phyloP scores from a whole-genome alignment of 768 basidiomycete genomes.

The Auricularia heimuer region DNA sequence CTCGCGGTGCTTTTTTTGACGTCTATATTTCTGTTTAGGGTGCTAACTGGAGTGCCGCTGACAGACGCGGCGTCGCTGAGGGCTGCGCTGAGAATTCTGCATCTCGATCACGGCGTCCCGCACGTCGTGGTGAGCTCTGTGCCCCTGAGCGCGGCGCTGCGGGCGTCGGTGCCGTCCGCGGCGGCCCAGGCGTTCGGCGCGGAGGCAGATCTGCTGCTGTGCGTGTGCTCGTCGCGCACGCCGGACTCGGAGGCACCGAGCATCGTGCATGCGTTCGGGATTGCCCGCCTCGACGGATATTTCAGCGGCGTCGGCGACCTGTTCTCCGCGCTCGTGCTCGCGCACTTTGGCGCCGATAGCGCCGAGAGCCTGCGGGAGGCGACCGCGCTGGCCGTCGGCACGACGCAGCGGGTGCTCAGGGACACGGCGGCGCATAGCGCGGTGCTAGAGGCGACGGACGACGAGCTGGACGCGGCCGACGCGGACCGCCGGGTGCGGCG shows the following conservation, averaged over 20 bases:
- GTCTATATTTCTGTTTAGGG: conserved; percentile 31
- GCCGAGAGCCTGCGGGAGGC: conserved; percentile 46
- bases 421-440: conserved; percentile 50
- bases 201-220: conserved; percentile 51
- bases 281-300: conserved; percentile 80
- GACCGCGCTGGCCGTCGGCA: conserved; percentile 56
- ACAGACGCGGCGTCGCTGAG: conserved; percentile 57
- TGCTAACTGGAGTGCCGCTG: conserved; percentile 64
- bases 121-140: conserved; percentile 92
- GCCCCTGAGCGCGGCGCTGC: conserved; percentile 35
- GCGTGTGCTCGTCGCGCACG: conserved; percentile 58
- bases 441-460: conserved; percentile 56
- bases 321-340: conserved; percentile 86
- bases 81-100: conserved; percentile 60
- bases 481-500: conserved; percentile 57
- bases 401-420: conserved; percentile 62
- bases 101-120: conserved; percentile 64
- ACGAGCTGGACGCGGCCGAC: conserved; percentile 59
- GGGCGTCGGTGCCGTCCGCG: conserved; percentile 30
- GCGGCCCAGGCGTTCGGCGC: background rate
- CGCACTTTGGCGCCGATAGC: conserved; percentile 42
- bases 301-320: conserved; percentile 96
- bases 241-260: conserved; percentile 9
- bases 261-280: conserved; percentile 53
- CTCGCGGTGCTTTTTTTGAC: background rate